Evolutionary conservation across 2,329 filamentous ascomycete genomes (phyloP), one percentile per base, ranked within the genome.

Genomic region (Fusarium tupiense): DNA sequence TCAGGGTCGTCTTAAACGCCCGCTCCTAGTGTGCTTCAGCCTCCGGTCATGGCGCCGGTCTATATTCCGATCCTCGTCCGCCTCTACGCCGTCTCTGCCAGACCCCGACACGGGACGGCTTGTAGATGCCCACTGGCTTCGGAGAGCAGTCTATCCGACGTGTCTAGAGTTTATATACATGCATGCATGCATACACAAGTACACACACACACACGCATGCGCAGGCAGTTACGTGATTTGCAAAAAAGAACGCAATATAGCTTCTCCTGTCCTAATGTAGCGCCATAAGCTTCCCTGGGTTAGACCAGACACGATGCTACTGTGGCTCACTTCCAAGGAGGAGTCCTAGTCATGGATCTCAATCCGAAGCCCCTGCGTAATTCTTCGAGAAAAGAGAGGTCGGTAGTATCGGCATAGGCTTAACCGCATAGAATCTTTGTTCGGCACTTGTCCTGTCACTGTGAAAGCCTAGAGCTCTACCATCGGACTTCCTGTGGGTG

Each of bases 371-470:
- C 67, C 68, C 61, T 71, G 68, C 44, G 50, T 24, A 61, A 71
- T 63, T 54, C 53, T 70, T 60, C 66, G 67, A 71, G 65, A 69
- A 62, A 43, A 46, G 43, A 33, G 47, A 70, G 53, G 53, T 26
- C 67, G 66, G 68, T 67, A 71, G 66, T 61, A 71, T 66, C 68
- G 61, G 68, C 67, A 71, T 66, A 53, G 54, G 47, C 43, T 54
- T 66, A 67, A 71, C 67, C 54, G 61, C 67, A 67, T 71, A 56
- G 61, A 71, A 71, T 61, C 67, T 70, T 58, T 66, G 60, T 66
- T 70, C 67, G 67, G 67, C 66, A 70, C 60, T 70, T 70, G 66
- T 65, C 38, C 66, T 70, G 64, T 65, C 52, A 59, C 63, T 53
- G 35, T 41, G 52, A 66, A 53, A 59, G 56, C 31, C 33, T 50